Conservation (phyloP, 1,284 basidiomycete species). For the Pholiota adiposa region DNA sequence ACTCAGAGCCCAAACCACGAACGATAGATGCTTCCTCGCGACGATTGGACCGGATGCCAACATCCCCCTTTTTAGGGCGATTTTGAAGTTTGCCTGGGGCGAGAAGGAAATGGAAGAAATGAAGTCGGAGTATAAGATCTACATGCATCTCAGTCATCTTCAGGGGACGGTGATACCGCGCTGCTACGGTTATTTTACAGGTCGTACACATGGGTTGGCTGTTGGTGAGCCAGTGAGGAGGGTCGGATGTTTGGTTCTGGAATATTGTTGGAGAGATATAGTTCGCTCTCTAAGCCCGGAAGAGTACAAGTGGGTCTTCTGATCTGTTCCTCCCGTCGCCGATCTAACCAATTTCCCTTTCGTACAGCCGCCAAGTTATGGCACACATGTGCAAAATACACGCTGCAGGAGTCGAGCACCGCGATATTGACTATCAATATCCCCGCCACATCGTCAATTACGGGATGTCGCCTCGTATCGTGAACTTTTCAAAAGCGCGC, state of each 20-base stretch:
- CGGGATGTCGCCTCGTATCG: background rate
- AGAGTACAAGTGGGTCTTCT: background rate
- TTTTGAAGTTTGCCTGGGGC: background rate
- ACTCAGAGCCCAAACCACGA: background rate
- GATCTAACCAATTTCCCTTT: too few species aligned
- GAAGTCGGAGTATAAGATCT: background rate
- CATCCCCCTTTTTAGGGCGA: background rate
- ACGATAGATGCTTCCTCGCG: background rate
- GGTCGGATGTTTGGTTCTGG: background rate
- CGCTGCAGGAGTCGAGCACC: background rate
- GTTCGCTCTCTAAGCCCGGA: background rate
- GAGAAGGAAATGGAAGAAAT: background rate
- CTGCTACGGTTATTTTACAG: background rate
- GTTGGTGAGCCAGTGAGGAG: background rate
- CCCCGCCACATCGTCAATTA: background rate
- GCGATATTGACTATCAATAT: background rate
- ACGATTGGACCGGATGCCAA: background rate
- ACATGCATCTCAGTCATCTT: background rate
- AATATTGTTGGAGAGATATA: background rate
- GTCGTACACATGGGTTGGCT: background rate
- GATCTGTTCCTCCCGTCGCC: background rate
- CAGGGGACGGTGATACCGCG: background rate
- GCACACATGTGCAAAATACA: background rate
- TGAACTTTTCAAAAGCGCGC: background rate
- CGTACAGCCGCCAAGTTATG: background rate